These are phyloP conservation scores for Ogataea hybrid DNA, from an alignment of 1,139 yeast species.

Conservation along the genomic window DNA sequence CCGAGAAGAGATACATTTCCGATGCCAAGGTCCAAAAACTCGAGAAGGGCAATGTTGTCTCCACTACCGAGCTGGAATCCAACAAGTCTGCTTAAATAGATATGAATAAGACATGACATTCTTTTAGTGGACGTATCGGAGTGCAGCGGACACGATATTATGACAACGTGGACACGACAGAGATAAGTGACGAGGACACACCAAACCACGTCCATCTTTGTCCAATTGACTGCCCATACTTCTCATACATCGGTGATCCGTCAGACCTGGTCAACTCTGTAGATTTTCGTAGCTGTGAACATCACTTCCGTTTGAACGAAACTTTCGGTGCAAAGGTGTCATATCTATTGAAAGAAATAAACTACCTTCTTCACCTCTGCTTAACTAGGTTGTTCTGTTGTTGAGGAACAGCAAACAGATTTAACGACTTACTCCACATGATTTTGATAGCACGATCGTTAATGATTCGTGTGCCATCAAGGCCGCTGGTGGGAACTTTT, in stretches of 20 bases:
- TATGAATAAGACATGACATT: constrained; percentile 13
- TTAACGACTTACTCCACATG: not conserved
- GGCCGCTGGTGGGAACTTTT: not conserved
- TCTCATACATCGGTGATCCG: not conserved
- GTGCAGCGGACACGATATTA: too few relatives aligned
- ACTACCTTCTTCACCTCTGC: not conserved
- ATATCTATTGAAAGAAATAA: not conserved
- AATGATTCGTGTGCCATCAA: not conserved
- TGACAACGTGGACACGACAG: too few relatives aligned
- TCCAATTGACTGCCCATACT: too few relatives aligned
- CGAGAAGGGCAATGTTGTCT: constrained; percentile 57
- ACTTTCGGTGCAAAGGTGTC: not conserved
- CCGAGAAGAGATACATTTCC: constrained; percentile 69
- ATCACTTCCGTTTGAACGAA: not conserved
- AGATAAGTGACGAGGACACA: too few relatives aligned
- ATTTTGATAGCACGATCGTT: not conserved
- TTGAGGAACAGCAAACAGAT: not conserved
- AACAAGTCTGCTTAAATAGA: constrained; percentile 22
- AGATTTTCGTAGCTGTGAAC: not conserved
- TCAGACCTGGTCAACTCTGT: not conserved
- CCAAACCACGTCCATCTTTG: too few relatives aligned
- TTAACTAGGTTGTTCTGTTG: not conserved
- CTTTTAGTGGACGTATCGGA: constrained; percentile 8
- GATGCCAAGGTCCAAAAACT: constrained; percentile 77
- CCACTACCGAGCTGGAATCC: constrained; percentile 26